These are phyloP conservation scores for Sinapis alba DNA, from an alignment of 441 rosid genomes.

Conservation along the genomic window DNA sequence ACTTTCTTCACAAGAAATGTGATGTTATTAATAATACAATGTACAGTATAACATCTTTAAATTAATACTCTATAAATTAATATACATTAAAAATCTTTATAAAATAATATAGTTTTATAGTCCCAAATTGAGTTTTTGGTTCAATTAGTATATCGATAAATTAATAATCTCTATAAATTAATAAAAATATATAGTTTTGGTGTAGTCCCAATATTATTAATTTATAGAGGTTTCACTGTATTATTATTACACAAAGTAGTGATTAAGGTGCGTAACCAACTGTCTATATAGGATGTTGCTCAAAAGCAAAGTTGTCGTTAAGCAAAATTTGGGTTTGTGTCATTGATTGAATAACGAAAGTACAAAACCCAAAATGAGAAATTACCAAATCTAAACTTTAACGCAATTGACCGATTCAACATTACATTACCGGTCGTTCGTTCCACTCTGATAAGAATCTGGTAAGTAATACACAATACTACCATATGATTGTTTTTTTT, in stretches of 20 bases:
- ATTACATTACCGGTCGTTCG: background rate
- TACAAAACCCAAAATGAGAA: background rate
- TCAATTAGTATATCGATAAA: too few species aligned
- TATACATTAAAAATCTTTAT: too few species aligned
- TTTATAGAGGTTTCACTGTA: too few species aligned
- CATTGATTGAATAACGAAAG: background rate
- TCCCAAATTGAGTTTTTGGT: too few species aligned
- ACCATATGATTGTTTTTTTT: background rate
- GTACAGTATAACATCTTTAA: too few species aligned
- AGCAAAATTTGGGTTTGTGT: slow-evolving; percentile 1
- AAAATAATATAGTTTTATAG: too few species aligned
- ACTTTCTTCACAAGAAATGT: background rate
- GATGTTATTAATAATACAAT: background rate
- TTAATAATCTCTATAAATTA: too few species aligned
- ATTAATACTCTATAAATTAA: too few species aligned
- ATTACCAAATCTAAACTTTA: background rate
- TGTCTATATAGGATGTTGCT: slow-evolving; percentile 12
- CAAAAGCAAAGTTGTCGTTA: slow-evolving; percentile 1
- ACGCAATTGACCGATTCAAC: background rate
- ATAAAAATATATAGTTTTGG: too few species aligned
- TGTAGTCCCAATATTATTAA: too few species aligned
- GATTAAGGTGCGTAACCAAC: background rate
- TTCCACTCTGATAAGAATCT: background rate
- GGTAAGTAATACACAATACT: background rate
- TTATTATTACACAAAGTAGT: background rate